Evolutionary conservation across 2,329 filamentous ascomycete species (phyloP), one percentile per base, ranked within the genome.

Genomic region (Helotiales sp.): DNA sequence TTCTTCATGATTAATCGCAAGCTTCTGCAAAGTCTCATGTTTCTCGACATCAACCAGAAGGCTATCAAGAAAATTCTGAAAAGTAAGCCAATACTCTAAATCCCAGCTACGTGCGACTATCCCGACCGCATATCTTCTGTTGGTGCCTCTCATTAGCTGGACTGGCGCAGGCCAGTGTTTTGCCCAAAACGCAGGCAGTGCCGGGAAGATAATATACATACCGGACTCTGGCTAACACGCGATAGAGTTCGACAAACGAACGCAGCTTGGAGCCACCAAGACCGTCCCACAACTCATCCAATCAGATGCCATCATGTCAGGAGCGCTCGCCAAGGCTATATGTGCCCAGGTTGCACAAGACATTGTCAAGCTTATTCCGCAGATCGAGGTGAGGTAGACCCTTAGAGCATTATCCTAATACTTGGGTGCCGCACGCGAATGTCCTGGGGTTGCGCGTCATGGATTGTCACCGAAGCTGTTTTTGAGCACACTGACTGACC

Each of bases 61-160:
- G 91, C 91, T 1, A 84, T 95, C 67, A 78, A 77, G 31, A 96
- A 96, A 72, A 96, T 96, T 52, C 75, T 96, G 53, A 96, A 96
- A 72, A 96, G 87, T 89, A 71, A 61, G 81, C 72, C 13, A 5
- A 17, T 25, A 5, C 36, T 8, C 6, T 52, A 31, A 13, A 36
- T 52, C 33, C 10, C 17, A n/a, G 17, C 36, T 12, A 13, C 12
- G 13, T 54, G 9, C 6, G 22, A 42, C 2, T 31, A 13, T 40
- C 12, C 34, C 53, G n/a, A n/a, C n/a, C n/a, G n/a, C n/a, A n/a
- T n/a, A n/a, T n/a, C n/a, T n/a, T n/a, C n/a, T n/a, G n/a, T n/a
- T n/a, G n/a, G n/a, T n/a, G n/a, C n/a, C n/a, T n/a, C n/a, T n/a
- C n/a, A n/a, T n/a, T n/a, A n/a, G n/a, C n/a, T n/a, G n/a, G n/a